Evolutionary conservation across 2,329 filamentous ascomycete genomes (phyloP).

Genomic region (Myriosclerotinia scirpicola): DNA sequence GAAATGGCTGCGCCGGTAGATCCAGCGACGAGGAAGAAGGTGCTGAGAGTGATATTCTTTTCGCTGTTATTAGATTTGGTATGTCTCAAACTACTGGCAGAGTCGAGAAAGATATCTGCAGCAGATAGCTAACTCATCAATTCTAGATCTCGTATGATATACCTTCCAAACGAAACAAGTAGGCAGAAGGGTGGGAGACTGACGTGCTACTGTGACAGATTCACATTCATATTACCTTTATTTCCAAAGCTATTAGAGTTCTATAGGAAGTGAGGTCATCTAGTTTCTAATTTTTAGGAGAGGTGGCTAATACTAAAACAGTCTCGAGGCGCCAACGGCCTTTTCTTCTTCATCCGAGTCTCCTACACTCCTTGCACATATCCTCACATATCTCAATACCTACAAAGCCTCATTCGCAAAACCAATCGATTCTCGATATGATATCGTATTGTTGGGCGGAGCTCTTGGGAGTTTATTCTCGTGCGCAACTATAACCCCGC

Average conservation of each 20-base stretch:
- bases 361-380: conserved; percentile 72
- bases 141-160: conserved; percentile 25
- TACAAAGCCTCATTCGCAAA: conserved; percentile 93
- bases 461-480: conserved; percentile 91
- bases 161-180: not conserved
- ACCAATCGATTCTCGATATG: conserved; percentile 93
- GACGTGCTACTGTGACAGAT: conserved; percentile 44
- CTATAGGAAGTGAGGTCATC: conserved; percentile 72
- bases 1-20: conserved; percentile 46
- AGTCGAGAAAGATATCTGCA: not conserved
- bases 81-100: conserved; percentile 40
- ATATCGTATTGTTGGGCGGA: conserved; percentile 92
- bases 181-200: not conserved
- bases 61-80: conserved; percentile 90
- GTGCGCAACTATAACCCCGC: conserved; percentile 41
- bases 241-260: conserved; percentile 95
- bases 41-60: conserved; percentile 83
- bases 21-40: conserved; percentile 67
- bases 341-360: conserved; percentile 45
- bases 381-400: conserved; percentile 81
- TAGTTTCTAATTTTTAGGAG: conserved; percentile 78
- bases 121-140: conserved; percentile 14
- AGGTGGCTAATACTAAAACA: conserved; percentile 51
- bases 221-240: conserved; percentile 95
- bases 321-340: conserved; percentile 64